Conservation (phyloP, 2,329 filamentous ascomycete genomes). For the Zasmidium cellare region DNA sequence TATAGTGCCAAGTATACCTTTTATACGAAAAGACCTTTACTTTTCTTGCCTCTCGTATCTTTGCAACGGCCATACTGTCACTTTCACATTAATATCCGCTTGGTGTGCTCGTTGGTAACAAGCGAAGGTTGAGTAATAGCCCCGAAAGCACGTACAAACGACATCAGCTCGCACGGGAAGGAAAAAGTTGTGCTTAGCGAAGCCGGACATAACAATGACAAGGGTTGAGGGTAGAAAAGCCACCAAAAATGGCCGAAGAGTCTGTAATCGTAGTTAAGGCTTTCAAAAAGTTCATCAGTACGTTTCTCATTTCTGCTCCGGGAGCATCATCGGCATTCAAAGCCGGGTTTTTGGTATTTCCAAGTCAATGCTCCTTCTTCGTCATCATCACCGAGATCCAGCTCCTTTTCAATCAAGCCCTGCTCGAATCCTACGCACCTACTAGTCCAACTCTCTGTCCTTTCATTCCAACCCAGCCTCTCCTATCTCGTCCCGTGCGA, state of each 20-base stretch:
- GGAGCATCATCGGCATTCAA: too few relatives aligned
- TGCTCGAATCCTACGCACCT: slow-evolving; percentile 8
- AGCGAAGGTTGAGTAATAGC: neutral
- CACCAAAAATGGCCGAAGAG: too few relatives aligned
- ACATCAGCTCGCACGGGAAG: too few relatives aligned
- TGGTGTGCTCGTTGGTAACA: neutral
- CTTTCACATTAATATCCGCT: neutral
- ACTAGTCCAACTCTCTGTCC: slow-evolving; percentile 32
- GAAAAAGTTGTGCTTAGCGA: neutral
- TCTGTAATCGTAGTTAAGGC: too few relatives aligned
- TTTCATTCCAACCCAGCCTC: slow-evolving; percentile 80
- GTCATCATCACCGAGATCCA: neutral
- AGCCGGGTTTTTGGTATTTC: neutral
- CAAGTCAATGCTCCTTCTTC: neutral
- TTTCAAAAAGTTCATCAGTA: neutral
- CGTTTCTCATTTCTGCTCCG: neutral
- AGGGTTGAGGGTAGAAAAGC: too few relatives aligned
- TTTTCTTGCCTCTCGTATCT: too few relatives aligned
- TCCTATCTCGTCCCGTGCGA: slow-evolving; percentile 81
- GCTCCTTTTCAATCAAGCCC: neutral
- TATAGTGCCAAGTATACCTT: neutral
- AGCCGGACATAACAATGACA: neutral
- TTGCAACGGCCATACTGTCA: too few relatives aligned
- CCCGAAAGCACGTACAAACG: too few relatives aligned
- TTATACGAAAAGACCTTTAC: too few relatives aligned